Base-by-base conservation (phyloP, 139 green algal genomes). In the Mychonastes homosphaera region DNA sequence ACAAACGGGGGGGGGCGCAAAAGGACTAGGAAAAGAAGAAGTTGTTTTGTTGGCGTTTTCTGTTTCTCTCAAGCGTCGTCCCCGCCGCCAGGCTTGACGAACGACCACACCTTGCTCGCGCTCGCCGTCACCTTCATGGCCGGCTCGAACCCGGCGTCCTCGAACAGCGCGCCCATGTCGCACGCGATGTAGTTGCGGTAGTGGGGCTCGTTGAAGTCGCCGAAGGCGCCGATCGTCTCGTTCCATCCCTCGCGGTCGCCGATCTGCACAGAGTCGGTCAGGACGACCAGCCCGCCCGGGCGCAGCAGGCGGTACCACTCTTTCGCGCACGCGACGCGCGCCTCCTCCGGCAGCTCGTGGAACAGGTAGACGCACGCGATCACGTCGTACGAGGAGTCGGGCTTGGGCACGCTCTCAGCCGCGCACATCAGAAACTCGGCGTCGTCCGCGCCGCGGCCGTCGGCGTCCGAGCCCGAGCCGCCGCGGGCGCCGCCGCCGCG, bases 241-340 rank as follows among this genome's bases (percentile, higher is more conserved):
- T 90, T 74, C 52, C 74, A 70, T 10, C 51, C 38, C 0, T 56
- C 24, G 2, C 76, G 50, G 59, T 86, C 86, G 2, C 86, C 86
- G 38, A 84, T 49, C 66, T 81, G 76, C 19, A 74, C 61, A 32
- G 48, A 72, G 71, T 87, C 80, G 2, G 72, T 83, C 6, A 84
- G 47, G 34, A 84, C 61, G 9, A 82, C 32, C 4, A 90, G 30
- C 33, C 86, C 86, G 2, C 84, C 84, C 0, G 86, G 86, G 63
- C 78, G 81, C 24, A 93, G 62, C 54, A 95, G 79, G 30, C 87
- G 75, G n/a, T 65, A 73, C 64, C 86, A 81, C 74, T 95, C 87
- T 19, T 28, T 19, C 0, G 58, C 70, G 3, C 68, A 79, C 21
- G 56, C 48, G 0, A 49, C 30, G 0, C 77, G 70, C 13, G 72